phyloP scores from a whole-genome alignment of 768 basidiomycete species.

The Suillus americanus region DNA sequence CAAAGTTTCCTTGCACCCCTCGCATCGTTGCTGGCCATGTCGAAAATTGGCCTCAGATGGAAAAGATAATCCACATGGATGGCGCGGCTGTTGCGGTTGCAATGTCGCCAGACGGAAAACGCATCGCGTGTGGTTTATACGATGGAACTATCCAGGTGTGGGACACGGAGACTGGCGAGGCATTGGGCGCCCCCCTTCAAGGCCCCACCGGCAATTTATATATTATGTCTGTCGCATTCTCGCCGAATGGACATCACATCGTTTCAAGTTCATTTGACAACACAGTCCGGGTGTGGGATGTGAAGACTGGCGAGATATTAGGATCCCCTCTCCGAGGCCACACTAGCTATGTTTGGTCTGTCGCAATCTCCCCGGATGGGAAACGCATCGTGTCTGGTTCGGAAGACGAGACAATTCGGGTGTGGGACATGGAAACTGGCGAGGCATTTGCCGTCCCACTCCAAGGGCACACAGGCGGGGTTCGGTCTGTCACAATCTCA shows the following conservation, averaged over 20 bases:
- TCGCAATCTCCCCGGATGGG: not conserved
- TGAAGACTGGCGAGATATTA: constrained; percentile 16
- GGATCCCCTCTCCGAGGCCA: constrained; percentile 13
- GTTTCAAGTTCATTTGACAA: constrained; percentile 15
- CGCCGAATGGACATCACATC: constrained; percentile 24
- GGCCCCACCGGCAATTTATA: not conserved
- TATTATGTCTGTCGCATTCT: constrained; percentile 21
- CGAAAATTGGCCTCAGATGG: constrained; percentile 4
- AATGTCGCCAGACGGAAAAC: not conserved
- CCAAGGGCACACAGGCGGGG: not conserved
- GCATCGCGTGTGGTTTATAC: constrained; percentile 9
- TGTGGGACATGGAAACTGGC: constrained; percentile 13
- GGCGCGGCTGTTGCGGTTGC: accelerated
- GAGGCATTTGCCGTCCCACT: not conserved
- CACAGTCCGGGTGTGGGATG: not conserved
- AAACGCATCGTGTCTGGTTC: constrained; percentile 2
- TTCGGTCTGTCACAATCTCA: not conserved
- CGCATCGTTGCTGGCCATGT: not conserved
- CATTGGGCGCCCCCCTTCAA: not conserved
- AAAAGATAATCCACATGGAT: not conserved
- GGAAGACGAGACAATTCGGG: not conserved
- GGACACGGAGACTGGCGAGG: constrained; percentile 1
- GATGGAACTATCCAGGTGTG: constrained; percentile 6
- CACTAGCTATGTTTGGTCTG: not conserved
- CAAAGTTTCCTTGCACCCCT: not conserved